These are phyloP conservation scores for Thalassiosira pacifica DNA, from an alignment of 352 stramenopile species.

Conservation along the genomic window DNA sequence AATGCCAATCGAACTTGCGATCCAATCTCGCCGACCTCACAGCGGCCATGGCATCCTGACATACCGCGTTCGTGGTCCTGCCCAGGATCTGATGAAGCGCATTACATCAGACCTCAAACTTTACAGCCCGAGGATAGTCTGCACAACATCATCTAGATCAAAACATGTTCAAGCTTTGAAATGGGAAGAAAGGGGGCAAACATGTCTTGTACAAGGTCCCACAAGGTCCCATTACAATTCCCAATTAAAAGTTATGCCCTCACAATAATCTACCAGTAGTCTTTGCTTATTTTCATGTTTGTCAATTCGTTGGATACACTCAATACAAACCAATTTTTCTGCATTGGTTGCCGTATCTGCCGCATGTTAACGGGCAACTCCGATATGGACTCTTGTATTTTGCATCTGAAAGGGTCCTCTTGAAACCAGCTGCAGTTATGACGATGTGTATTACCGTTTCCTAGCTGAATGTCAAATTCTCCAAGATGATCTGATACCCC, in stretches of 20 bases:
- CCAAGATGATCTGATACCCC: neutral
- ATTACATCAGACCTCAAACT: too few relatives aligned
- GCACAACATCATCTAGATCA: too few relatives aligned
- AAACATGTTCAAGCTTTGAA: too few relatives aligned
- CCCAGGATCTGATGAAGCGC: too few relatives aligned
- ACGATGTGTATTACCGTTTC: neutral
- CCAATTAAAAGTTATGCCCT: too few relatives aligned
- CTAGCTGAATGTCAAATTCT: neutral
- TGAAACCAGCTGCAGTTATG: neutral
- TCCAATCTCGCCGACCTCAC: constrained; percentile 71
- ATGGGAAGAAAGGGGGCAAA: too few relatives aligned
- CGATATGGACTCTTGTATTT: neutral
- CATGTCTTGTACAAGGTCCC: too few relatives aligned
- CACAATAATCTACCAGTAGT: too few relatives aligned
- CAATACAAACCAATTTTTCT: neutral
- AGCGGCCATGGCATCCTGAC: constrained; percentile 71
- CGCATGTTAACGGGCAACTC: neutral
- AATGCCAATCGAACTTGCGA: constrained; percentile 87
- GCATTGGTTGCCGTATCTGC: neutral
- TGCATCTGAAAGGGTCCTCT: neutral
- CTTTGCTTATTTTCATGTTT: neutral
- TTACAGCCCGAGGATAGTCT: too few relatives aligned
- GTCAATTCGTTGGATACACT: neutral
- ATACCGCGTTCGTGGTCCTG: constrained; percentile 70
- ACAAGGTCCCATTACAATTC: too few relatives aligned